phyloP scores from a whole-genome alignment of 768 basidiomycete genomes.

The Dictyophora rubrovolvata region DNA sequence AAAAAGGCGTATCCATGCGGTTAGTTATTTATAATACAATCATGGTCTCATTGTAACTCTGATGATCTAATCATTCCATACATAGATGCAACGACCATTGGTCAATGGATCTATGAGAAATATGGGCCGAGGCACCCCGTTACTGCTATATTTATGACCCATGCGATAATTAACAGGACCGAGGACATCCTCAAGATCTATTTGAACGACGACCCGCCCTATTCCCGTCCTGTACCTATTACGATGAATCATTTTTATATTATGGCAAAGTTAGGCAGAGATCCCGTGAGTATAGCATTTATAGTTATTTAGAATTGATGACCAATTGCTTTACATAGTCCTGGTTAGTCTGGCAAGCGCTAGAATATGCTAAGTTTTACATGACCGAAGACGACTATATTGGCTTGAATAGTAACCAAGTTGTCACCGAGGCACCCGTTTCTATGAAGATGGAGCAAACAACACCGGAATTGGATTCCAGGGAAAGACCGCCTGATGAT shows the following conservation, averaged over 20 bases:
- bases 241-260: slow-evolving; percentile 70
- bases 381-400: slow-evolving; percentile 62
- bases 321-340: slow-evolving; percentile 25
- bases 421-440: slow-evolving; percentile 7
- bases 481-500: slow-evolving; percentile 20
- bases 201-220: slow-evolving; percentile 1
- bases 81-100: slow-evolving; percentile 47
- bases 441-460: slow-evolving; percentile 29
- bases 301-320: too few relatives aligned
- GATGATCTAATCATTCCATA: slow-evolving; percentile 20
- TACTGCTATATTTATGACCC: slow-evolving; percentile 60
- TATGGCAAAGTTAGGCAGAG: slow-evolving; percentile 55
- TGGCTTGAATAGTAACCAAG: slow-evolving; percentile 15
- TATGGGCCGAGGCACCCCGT: slow-evolving; percentile 48
- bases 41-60: not conserved
- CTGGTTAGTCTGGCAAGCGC: slow-evolving; percentile 46
- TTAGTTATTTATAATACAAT: slow-evolving; percentile 17
- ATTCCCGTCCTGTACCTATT: slow-evolving; percentile 39
- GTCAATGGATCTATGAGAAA: slow-evolving; percentile 47
- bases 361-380: slow-evolving; percentile 58
- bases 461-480: slow-evolving; percentile 19
- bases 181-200: slow-evolving; percentile 27
- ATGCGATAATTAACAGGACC: slow-evolving; percentile 63
- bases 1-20: slow-evolving; percentile 54
- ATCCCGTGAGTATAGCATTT: slow-evolving; percentile 37